These are phyloP conservation scores for Strigomonas culicis DNA, from an alignment of 208 protist genomes.

Conservation along the genomic window DNA sequence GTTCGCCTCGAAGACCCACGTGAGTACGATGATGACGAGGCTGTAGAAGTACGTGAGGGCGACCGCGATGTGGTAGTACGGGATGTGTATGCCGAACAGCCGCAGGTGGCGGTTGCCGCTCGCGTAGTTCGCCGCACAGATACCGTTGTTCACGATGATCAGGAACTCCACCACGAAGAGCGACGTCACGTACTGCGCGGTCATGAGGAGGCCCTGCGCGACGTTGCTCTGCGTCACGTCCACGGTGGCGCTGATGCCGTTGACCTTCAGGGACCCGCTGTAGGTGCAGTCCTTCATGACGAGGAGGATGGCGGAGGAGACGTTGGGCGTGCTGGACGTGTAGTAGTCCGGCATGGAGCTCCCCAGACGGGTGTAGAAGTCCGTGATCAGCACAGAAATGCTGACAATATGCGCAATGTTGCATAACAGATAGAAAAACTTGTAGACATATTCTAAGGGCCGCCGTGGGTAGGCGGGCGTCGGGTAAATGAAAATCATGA, in stretches of 20 bases:
- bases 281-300: slow-evolving; percentile 68
- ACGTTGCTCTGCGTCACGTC: slow-evolving; percentile 40
- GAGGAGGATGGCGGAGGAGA: slow-evolving; percentile 28
- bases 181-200: slow-evolving; percentile 49
- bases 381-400: slow-evolving; percentile 55
- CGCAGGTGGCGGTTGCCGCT: slow-evolving; percentile 62
- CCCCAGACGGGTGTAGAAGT: slow-evolving; percentile 59
- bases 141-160: slow-evolving; percentile 39
- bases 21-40: slow-evolving; percentile 49
- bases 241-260: slow-evolving; percentile 24
- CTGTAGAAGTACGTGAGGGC: slow-evolving; percentile 51
- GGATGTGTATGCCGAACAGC: slow-evolving; percentile 69
- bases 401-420: slow-evolving; percentile 37
- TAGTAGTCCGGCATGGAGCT: slow-evolving; percentile 65
- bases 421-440: slow-evolving; percentile 56
- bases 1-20: slow-evolving; percentile 49
- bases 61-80: slow-evolving; percentile 70
- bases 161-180: slow-evolving; percentile 77
- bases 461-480: slow-evolving; percentile 66
- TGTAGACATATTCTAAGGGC: slow-evolving; percentile 58
- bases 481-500: slow-evolving; percentile 78
- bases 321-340: slow-evolving; percentile 24
- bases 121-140: slow-evolving; percentile 52
- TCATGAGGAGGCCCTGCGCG: slow-evolving; percentile 51
- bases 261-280: slow-evolving; percentile 33